Evolutionary conservation across 805 yeast genomes (phyloP).

Genomic region (Nakazawaea populi): DNA sequence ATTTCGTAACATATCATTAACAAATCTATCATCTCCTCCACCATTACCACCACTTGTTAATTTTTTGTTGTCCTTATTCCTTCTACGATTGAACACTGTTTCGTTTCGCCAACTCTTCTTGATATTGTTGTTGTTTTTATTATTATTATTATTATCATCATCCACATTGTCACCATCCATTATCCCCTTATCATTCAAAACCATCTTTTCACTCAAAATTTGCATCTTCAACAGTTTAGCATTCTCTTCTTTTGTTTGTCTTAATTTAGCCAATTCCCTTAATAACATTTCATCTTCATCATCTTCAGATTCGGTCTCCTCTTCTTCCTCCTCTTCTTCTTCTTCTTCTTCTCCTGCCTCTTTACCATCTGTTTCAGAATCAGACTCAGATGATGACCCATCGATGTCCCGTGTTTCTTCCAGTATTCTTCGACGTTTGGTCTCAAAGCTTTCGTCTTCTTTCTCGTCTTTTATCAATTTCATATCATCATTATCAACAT

Average conservation of each 20-base stretch:
- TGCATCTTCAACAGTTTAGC: conserved; percentile 25
- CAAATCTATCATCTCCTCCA: conserved; percentile 14
- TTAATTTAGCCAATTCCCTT: conserved; percentile 28
- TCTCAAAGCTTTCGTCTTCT: conserved; percentile 1
- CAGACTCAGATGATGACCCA: not conserved
- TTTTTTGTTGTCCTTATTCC: conserved; percentile 14
- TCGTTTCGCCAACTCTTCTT: conserved; percentile 29
- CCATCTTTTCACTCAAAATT: conserved; percentile 18
- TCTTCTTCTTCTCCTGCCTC: conserved; percentile 41
- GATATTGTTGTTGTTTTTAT: conserved; percentile 5
- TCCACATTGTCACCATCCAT: too few relatives aligned
- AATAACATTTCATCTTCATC: conserved; percentile 13
- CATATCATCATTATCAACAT: not conserved
- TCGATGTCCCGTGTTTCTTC: conserved; percentile 12
- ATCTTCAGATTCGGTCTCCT: conserved; percentile 40
- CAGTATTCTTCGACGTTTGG: conserved; percentile 13
- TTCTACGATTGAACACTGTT: conserved; percentile 21
- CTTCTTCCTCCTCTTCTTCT: conserved; percentile 37
- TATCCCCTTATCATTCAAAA: conserved; percentile 11
- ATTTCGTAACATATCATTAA: conserved; percentile 28
- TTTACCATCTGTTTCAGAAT: conserved; percentile 22
- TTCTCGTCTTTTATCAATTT: not conserved
- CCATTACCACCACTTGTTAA: not conserved
- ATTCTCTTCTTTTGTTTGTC: conserved; percentile 21
- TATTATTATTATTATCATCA: too few relatives aligned